phyloP scores from a whole-genome alignment of 2,329 filamentous ascomycete genomes.

The Cryphonectria japonica region DNA sequence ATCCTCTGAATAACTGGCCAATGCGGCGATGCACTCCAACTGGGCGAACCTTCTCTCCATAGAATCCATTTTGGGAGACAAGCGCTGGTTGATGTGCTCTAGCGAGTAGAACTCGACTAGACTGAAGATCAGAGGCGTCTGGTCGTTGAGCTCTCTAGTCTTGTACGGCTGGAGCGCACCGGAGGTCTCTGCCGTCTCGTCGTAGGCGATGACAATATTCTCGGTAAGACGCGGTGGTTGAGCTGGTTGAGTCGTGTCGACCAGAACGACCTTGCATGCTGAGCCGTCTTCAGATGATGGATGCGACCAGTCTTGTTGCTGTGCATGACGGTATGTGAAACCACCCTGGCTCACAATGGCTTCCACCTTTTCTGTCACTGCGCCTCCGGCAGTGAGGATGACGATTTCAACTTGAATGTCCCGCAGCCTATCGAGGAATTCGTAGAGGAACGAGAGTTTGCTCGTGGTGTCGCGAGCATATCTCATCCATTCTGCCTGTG shows the following conservation, averaged over 20 bases:
- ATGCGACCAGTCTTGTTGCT: slow-evolving; percentile 26
- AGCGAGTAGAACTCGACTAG: slow-evolving; percentile 57
- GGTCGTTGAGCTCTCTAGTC: slow-evolving; percentile 16
- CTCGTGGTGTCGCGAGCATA: slow-evolving; percentile 60
- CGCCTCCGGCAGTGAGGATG: slow-evolving; percentile 55
- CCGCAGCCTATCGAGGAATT: slow-evolving; percentile 54
- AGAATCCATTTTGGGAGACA: slow-evolving; percentile 44
- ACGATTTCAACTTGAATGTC: slow-evolving; percentile 52
- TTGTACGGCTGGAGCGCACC: slow-evolving; percentile 36
- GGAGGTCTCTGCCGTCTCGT: slow-evolving; percentile 52
- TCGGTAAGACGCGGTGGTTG: slow-evolving; percentile 5
- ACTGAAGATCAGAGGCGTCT: slow-evolving; percentile 49
- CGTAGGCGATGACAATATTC: slow-evolving; percentile 57
- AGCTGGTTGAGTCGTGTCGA: slow-evolving; percentile 17
- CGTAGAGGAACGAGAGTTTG: slow-evolving; percentile 63
- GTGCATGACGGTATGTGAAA: slow-evolving; percentile 40
- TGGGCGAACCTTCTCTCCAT: slow-evolving; percentile 50
- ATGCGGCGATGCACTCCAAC: slow-evolving; percentile 41
- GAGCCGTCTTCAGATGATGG: slow-evolving; percentile 26
- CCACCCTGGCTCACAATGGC: slow-evolving; percentile 49
- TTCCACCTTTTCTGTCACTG: slow-evolving; percentile 56
- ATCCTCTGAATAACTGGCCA: slow-evolving; percentile 38
- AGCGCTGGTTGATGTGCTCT: slow-evolving; percentile 57
- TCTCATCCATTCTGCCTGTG: slow-evolving; percentile 50
- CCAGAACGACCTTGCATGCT: slow-evolving; percentile 24